Conservation (phyloP, 163 green algal species). For the Scenedesmus sp. region DNA sequence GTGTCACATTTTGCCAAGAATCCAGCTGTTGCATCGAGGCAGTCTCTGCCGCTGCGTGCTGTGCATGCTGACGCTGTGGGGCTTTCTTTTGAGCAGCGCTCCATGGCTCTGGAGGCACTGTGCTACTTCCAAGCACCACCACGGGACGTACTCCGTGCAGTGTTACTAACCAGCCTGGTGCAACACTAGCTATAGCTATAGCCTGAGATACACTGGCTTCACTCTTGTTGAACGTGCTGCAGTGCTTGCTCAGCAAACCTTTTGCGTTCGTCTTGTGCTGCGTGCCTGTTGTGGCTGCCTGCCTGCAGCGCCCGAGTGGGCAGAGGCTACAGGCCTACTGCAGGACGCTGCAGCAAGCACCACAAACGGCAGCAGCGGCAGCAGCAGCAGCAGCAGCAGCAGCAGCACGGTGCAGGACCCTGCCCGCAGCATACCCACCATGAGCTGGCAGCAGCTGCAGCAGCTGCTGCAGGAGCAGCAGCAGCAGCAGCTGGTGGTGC, state of each 20-base stretch:
- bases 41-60: background rate
- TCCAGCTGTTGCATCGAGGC: background rate
- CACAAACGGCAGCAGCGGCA: background rate
- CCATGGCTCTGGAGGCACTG: background rate
- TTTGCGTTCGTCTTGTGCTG: background rate
- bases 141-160: too few relatives aligned
- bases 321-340: background rate
- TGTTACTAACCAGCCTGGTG: too few relatives aligned
- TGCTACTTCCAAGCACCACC: too few relatives aligned
- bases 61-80: background rate
- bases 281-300: background rate
- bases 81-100: too few relatives aligned
- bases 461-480: conserved; percentile 18
- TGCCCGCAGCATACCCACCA: conserved; percentile 2
- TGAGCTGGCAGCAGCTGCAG: conserved; percentile 29
- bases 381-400: background rate
- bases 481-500: background rate
- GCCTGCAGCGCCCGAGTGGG: conserved; percentile 39
- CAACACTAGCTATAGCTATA: background rate
- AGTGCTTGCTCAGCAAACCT: too few relatives aligned
- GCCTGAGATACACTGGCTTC: background rate
- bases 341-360: background rate
- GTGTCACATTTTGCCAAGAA: too few relatives aligned
- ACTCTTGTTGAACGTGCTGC: too few relatives aligned
- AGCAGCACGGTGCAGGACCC: background rate